Base-by-base conservation (phyloP, 2,329 filamentous ascomycete genomes). In the Aspergillus ruber region DNA sequence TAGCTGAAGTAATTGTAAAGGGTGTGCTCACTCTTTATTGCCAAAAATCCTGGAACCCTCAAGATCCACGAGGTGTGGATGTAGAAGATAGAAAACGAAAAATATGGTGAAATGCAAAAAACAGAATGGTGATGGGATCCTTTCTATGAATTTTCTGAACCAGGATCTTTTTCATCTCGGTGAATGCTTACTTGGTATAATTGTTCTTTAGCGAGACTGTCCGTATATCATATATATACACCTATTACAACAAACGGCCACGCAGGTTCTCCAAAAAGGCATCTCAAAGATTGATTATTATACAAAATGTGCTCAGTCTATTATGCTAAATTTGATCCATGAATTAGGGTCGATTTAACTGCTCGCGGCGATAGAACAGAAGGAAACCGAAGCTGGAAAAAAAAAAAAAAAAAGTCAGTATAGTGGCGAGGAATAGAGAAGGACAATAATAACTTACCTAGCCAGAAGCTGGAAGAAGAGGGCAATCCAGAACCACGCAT, bases 401-500 rank as follows among this genome's bases (percentile, higher is more conserved):
- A 5, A n/a, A 6, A 10, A 47, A 25, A 27, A n/a, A 6, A 21
- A 5, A n/a, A 6, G 12, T 52, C 38, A 50, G 47, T 43, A 17
- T 51, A 32, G 43, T 1, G n/a, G 45, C 20, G 12, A 42, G 52
- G 68, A 70, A 56, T 79, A 74, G 60, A 74, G 25, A 18, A 18
- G n/a, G 18, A 4, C 5, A 21, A 21, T 21, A 21, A 21, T 21
- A 21, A 83, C 42, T 78, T 76, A 62, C 79, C 68, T 83, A 51
- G 85, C 75, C 20, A 74, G 64, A 44, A 83, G 60, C 60, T 86
- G 82, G 47, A 79, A 70, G 7, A 73, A 50, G 32, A 85, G 58
- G 43, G 75, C 78, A 48, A 83, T 68, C 82, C 82, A 85, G 61
- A 85, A 84, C 72, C 75, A 79, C n/a, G 72, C 68, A 49, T 74